Percentiles rank a stretch among this genome's conserved stretches.
Conservation (phyloP, 129 eudicot species). For the Chrysanthemum seticuspe region DNA sequence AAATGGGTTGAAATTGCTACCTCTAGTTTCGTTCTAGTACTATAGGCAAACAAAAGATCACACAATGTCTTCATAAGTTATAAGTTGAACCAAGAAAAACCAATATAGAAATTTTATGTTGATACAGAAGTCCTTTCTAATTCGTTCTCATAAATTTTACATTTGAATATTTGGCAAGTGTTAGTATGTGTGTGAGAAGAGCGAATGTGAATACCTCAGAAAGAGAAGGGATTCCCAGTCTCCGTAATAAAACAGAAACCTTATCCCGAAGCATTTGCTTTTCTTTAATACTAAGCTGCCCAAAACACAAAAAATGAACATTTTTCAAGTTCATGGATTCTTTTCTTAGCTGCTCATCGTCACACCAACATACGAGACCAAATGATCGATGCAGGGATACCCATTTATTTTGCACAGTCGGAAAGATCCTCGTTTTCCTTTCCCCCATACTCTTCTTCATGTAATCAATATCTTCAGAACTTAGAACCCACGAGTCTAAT, state of each 20-base stretch:
- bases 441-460: constrained; percentile 50
- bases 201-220: constrained; percentile 48
- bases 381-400: constrained; percentile 63
- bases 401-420: constrained; percentile 73
- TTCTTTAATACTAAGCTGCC: constrained; percentile 45
- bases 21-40: too few species aligned
- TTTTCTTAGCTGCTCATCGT: constrained; percentile 51
- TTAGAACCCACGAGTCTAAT: constrained; percentile 50
- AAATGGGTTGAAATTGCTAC: too few species aligned
- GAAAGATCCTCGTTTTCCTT: constrained; percentile 56
- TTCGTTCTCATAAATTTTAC: too few species aligned
- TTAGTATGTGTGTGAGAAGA: too few species aligned
- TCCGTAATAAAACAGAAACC: constrained; percentile 44
- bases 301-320: constrained; percentile 58
- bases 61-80: too few species aligned
- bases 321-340: constrained; percentile 57
- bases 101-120: too few species aligned
- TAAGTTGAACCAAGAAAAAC: too few species aligned
- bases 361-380: constrained; percentile 76
- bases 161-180: too few species aligned
- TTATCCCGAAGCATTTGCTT: constrained; percentile 31
- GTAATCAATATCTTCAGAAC: constrained; percentile 45
- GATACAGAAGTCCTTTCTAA: too few species aligned
- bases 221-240: constrained; percentile 61
- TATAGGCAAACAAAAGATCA: too few species aligned